Percentiles rank a stretch among this genome's conserved stretches.
These are phyloP conservation scores for Fusarium armeniacum DNA, from an alignment of 2,329 filamentous ascomycete genomes.

Conservation along the genomic window DNA sequence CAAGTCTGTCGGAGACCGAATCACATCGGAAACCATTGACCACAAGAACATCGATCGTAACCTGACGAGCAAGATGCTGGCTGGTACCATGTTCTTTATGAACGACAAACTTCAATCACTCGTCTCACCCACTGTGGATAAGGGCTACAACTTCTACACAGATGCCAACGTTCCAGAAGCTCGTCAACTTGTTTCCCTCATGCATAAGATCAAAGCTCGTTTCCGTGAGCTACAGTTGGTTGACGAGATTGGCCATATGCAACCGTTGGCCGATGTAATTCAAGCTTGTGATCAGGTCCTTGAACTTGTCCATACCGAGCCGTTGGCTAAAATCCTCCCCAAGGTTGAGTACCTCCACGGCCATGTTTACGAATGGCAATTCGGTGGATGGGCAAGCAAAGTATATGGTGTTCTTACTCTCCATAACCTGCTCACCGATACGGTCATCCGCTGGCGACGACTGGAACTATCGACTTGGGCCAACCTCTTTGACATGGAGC, in stretches of 20 bases:
- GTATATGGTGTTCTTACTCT: slow-evolving; percentile 77
- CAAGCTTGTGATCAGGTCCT: slow-evolving; percentile 80
- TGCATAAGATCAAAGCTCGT: slow-evolving; percentile 76
- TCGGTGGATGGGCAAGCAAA: slow-evolving; percentile 84
- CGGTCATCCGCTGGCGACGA: slow-evolving; percentile 90
- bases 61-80: slow-evolving; percentile 70
- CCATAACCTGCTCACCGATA: slow-evolving; percentile 82
- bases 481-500: slow-evolving; percentile 87
- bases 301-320: slow-evolving; percentile 82
- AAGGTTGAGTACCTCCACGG: slow-evolving; percentile 89
- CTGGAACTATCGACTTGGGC: slow-evolving; percentile 94
- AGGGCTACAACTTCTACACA: slow-evolving; percentile 87
- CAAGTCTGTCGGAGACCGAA: slow-evolving; percentile 59
- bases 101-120: slow-evolving; percentile 69
- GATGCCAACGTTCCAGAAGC: slow-evolving; percentile 83
- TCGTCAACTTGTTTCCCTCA: slow-evolving; percentile 77
- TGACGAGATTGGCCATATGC: slow-evolving; percentile 79
- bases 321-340: slow-evolving; percentile 86
- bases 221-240: slow-evolving; percentile 79
- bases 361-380: slow-evolving; percentile 93
- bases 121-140: slow-evolving; percentile 55
- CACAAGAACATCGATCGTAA: slow-evolving; percentile 52
- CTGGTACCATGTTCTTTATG: slow-evolving; percentile 75
- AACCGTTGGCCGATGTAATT: slow-evolving; percentile 82
- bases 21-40: slow-evolving; percentile 50